These are phyloP conservation scores for Lithospermum erythrorhizon DNA, from an alignment of 257 asterid genomes.

Conservation along the genomic window DNA sequence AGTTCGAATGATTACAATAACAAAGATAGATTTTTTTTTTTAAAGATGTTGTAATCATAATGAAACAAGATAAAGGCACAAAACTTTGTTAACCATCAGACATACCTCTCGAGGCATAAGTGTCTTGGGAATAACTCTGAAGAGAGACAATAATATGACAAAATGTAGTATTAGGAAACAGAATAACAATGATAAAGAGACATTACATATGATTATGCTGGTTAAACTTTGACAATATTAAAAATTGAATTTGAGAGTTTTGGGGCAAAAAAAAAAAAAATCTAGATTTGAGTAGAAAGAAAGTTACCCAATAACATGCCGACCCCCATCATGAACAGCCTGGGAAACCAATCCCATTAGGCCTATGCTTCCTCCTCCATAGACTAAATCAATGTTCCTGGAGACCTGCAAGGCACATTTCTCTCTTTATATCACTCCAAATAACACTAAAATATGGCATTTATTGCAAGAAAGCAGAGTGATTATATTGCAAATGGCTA, in stretches of 20 bases:
- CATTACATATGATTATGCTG: conserved; percentile 4
- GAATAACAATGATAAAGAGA: background rate
- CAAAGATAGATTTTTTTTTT: too few species aligned
- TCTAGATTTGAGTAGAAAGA: conserved; percentile 14
- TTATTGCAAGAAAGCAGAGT: background rate
- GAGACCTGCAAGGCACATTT: conserved; percentile 30
- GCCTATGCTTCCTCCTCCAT: conserved; percentile 68
- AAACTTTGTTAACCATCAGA: conserved; percentile 27
- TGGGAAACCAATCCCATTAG: conserved; percentile 68
- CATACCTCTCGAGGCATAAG: conserved; percentile 99
- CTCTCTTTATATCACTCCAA: conserved; percentile 4
- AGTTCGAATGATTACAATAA: too few species aligned
- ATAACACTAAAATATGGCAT: conserved; percentile 7
- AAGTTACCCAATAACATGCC: conserved; percentile 51
- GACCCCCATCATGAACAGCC: conserved; percentile 44
- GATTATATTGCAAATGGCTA: background rate
- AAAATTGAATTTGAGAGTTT: conserved; percentile 11
- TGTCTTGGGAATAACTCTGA: conserved; percentile 99
- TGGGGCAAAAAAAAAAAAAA: conserved; percentile 11
- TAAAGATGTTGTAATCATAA: conserved; percentile 11
- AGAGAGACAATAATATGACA: conserved; percentile 61
- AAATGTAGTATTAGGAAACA: conserved; percentile 28
- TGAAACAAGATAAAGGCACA: conserved; percentile 21
- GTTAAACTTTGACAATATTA: conserved; percentile 3
- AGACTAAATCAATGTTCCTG: conserved; percentile 46